Evolutionary conservation across 1,284 basidiomycete species (phyloP).

Genomic region (Puccinia novopanici): DNA sequence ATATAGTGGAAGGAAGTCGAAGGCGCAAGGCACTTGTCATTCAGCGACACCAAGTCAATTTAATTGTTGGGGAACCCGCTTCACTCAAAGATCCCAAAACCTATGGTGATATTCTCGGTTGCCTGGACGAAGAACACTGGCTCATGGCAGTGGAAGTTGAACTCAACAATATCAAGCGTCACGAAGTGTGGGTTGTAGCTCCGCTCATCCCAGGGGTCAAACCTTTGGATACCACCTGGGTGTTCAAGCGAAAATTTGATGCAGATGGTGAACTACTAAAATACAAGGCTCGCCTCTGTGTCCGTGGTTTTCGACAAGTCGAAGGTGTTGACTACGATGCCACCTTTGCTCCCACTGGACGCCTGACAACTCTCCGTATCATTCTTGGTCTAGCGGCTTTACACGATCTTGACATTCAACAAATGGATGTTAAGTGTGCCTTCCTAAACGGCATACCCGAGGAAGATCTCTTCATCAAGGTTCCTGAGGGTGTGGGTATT

Average conservation of each 20-base stretch:
- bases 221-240: constrained; percentile 11
- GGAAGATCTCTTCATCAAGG: constrained; percentile 17
- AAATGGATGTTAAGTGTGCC: constrained; percentile 18
- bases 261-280: not conserved
- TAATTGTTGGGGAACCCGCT: not conserved
- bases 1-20: not conserved
- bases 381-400: not conserved
- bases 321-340: constrained; percentile 4
- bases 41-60: too few relatives aligned
- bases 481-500: not conserved
- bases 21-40: not conserved
- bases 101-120: not conserved
- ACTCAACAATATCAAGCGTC: not conserved
- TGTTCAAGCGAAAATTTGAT: constrained; percentile 17
- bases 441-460: constrained; percentile 18
- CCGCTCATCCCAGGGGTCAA: not conserved
- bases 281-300: constrained; percentile 10
- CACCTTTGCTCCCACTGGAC: not conserved
- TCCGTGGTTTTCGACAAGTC: not conserved
- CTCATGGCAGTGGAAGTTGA: not conserved
- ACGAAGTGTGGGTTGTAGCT: not conserved
- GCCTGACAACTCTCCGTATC: not conserved
- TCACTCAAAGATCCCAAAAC: not conserved
- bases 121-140: not conserved
- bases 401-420: constrained; percentile 19